These are phyloP conservation scores for Fusarium sp. DNA, from an alignment of 2,329 filamentous ascomycete genomes.

Conservation along the genomic window DNA sequence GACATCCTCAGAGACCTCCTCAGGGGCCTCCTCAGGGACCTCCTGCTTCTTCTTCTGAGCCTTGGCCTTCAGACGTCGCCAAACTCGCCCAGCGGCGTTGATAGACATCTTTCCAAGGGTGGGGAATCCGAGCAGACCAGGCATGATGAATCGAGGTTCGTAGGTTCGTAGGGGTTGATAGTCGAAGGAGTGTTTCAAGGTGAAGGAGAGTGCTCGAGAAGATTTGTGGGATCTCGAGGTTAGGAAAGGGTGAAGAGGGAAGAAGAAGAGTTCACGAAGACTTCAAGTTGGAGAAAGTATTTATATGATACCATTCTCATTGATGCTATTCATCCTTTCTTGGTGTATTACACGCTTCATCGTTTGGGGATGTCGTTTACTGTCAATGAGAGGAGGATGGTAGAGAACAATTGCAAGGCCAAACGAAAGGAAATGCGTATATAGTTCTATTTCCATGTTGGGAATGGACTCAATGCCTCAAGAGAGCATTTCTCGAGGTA, in stretches of 20 bases:
- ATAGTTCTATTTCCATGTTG: background rate
- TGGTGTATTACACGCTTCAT: background rate
- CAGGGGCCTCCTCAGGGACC: background rate
- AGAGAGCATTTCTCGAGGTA: background rate
- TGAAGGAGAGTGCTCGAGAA: background rate
- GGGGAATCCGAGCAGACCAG: background rate
- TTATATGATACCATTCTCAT: background rate
- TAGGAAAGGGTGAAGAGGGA: background rate
- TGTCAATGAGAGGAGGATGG: constrained; percentile 10
- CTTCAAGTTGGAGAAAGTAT: background rate
- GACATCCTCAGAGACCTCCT: background rate
- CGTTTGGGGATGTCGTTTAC: background rate
- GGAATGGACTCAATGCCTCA: background rate
- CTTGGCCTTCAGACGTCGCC: background rate
- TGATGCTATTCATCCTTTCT: background rate
- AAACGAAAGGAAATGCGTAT: background rate
- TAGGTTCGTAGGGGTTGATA: background rate
- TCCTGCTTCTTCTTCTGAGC: no score
- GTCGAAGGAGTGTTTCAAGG: background rate
- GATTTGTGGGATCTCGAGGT: background rate
- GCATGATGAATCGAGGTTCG: background rate
- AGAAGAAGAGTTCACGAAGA: background rate
- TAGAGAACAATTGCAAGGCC: background rate
- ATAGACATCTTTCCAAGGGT: background rate
- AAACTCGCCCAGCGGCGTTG: background rate